These are phyloP conservation scores for Metschnikowia chrysomelidarum DNA, from an alignment of 805 yeast species.

Conservation along the genomic window DNA sequence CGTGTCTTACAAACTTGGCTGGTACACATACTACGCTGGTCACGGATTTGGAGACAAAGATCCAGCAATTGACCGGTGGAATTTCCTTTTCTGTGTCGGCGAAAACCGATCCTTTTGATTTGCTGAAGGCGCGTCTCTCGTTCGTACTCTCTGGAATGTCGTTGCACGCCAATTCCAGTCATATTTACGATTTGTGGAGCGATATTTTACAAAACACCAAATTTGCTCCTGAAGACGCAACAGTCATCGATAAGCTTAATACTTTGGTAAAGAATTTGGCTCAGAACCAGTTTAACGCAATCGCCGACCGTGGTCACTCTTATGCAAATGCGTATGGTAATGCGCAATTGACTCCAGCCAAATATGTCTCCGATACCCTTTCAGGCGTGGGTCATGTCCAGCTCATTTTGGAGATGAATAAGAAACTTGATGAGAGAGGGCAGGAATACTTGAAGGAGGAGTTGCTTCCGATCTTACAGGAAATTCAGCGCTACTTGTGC, in stretches of 20 bases:
- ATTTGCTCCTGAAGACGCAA: constrained; percentile 46
- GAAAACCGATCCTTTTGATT: constrained; percentile 51
- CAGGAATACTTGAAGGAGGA: constrained; percentile 39
- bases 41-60: constrained; percentile 81
- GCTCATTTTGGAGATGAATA: constrained; percentile 60
- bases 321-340: constrained; percentile 71
- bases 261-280: constrained; percentile 71
- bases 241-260: constrained; percentile 63
- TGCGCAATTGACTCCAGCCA: constrained; percentile 59
- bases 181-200: constrained; percentile 63
- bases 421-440: constrained; percentile 42
- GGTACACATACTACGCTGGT: constrained; percentile 76
- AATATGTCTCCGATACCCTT: constrained; percentile 59
- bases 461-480: constrained; percentile 61
- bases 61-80: constrained; percentile 84
- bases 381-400: constrained; percentile 77
- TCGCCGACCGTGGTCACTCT: constrained; percentile 86
- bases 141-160: constrained; percentile 68
- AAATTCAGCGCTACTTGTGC: constrained; percentile 47
- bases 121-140: constrained; percentile 47
- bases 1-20: constrained; percentile 72
- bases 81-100: constrained; percentile 60
- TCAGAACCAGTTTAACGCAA: constrained; percentile 71
- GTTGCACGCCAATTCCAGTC: constrained; percentile 57
- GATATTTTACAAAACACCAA: constrained; percentile 70